Percentiles rank a stretch among this genome's conserved stretches.
These are phyloP conservation scores for Alternaria brassicae DNA, from an alignment of 2,329 filamentous ascomycete species.

Conservation along the genomic window DNA sequence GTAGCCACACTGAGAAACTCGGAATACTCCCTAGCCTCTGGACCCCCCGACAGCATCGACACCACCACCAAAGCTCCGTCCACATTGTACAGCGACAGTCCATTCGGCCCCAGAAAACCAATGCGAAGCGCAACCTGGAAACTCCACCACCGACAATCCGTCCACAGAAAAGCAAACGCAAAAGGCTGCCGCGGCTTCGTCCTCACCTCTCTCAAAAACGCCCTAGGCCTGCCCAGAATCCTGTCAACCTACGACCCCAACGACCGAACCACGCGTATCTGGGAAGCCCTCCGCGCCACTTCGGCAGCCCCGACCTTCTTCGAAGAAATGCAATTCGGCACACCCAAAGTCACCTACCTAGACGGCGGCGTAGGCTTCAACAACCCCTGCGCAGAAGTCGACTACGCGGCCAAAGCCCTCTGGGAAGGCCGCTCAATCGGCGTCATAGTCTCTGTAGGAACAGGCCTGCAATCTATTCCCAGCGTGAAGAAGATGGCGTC, in stretches of 20 bases:
- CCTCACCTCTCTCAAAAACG: conserved; percentile 50
- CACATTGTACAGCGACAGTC: conserved; percentile 21
- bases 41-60: conserved; percentile 9
- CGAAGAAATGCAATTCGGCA: conserved; percentile 59
- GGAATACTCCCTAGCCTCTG: conserved; percentile 17
- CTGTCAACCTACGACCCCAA: conserved; percentile 51
- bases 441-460: conserved; percentile 51
- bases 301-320: conserved; percentile 60
- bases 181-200: conserved; percentile 50
- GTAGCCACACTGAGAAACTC: conserved; percentile 30
- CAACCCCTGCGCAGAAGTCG: conserved; percentile 60
- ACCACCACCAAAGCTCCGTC: conserved; percentile 1
- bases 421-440: conserved; percentile 49
- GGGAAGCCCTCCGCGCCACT: conserved; percentile 62
- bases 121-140: conserved; percentile 43
- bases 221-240: conserved; percentile 46
- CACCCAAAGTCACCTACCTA: conserved; percentile 56
- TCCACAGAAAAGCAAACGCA: conserved; percentile 43
- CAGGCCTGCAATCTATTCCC: conserved; percentile 49
- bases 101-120: conserved; percentile 23
- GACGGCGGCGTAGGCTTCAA: conserved; percentile 60
- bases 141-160: conserved; percentile 41
- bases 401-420: conserved; percentile 55
- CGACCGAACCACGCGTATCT: conserved; percentile 51
- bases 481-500: conserved; percentile 47